phyloP scores from a whole-genome alignment of 768 basidiomycete species.

The Tulasnella sp. region DNA sequence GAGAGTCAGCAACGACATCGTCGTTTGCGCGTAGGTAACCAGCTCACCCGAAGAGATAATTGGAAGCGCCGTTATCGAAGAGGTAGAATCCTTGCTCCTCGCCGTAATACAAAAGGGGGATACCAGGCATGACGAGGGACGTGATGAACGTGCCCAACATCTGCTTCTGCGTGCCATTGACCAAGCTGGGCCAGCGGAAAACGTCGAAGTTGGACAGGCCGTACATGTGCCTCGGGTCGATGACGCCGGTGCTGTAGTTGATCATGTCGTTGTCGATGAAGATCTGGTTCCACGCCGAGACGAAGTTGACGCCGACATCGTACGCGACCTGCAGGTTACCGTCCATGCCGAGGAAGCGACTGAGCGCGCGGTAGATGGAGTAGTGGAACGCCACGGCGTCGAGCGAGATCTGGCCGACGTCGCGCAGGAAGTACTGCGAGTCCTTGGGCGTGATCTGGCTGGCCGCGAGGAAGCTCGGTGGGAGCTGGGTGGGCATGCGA shows the following conservation, averaged over 20 bases:
- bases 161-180: conserved; percentile 75
- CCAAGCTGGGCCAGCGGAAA: conserved; percentile 87
- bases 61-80: conserved; percentile 81
- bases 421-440: conserved; percentile 76
- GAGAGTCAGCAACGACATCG: not conserved
- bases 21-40: too few relatives aligned
- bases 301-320: conserved; percentile 76
- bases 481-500: conserved; percentile 68
- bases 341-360: conserved; percentile 92
- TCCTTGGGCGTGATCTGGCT: conserved; percentile 60
- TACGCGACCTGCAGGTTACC: conserved; percentile 89
- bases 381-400: conserved; percentile 91
- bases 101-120: conserved; percentile 83
- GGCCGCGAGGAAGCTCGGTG: conserved; percentile 64
- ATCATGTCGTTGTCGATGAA: conserved; percentile 83
- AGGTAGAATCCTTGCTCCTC: conserved; percentile 87
- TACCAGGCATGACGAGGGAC: conserved; percentile 79
- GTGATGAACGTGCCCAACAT: conserved; percentile 76
- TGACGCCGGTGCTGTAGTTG: conserved; percentile 57
- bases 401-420: conserved; percentile 55
- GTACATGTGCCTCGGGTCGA: conserved; percentile 86
- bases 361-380: conserved; percentile 81
- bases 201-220: conserved; percentile 95
- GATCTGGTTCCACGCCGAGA: conserved; percentile 90
- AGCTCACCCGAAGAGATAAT: conserved; percentile 82